Conservation (phyloP, 495 filamentous ascomycete species). For the Xylaria bambusicola region DNA sequence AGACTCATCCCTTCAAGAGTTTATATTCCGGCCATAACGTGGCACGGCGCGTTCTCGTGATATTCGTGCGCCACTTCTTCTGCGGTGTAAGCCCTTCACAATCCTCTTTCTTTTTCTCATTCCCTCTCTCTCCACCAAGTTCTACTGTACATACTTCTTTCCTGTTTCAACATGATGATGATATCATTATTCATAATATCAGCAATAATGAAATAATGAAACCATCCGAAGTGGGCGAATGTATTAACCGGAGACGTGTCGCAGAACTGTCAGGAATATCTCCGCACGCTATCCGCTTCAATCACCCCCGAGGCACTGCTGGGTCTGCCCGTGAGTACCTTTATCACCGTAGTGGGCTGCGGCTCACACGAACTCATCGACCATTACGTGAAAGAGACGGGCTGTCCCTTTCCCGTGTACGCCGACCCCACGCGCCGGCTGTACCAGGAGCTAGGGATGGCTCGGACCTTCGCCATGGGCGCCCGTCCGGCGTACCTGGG, state of each 20-base stretch:
- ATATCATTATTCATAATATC: no score
- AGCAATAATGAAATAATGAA: no score
- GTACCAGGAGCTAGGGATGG: conserved; percentile 74
- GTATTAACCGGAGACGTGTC: not conserved
- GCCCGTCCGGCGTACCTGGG: conserved; percentile 66
- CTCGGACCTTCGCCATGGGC: conserved; percentile 62
- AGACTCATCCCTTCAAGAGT: conserved; percentile 63
- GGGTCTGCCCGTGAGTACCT: conserved; percentile 58
- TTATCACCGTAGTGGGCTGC: conserved; percentile 75
- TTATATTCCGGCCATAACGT: conserved; percentile 62
- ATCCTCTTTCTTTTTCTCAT: not conserved
- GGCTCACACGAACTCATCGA: conserved; percentile 73
- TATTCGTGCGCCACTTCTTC: conserved; percentile 90
- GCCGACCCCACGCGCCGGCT: conserved; percentile 70
- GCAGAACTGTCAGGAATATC: conserved; percentile 74
- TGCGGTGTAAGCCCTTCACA: conserved; percentile 67
- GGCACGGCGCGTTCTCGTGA: conserved; percentile 62
- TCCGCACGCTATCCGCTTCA: conserved; percentile 60
- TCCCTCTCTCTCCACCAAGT: no score
- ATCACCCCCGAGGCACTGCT: conserved; percentile 60
- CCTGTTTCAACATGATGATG: no score
- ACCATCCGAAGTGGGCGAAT: not conserved
- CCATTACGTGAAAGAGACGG: conserved; percentile 62
- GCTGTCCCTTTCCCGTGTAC: conserved; percentile 78
- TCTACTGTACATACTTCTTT: no score